Conservation (phyloP, 2,329 filamentous ascomycete genomes). For the Exophiala sideris region DNA sequence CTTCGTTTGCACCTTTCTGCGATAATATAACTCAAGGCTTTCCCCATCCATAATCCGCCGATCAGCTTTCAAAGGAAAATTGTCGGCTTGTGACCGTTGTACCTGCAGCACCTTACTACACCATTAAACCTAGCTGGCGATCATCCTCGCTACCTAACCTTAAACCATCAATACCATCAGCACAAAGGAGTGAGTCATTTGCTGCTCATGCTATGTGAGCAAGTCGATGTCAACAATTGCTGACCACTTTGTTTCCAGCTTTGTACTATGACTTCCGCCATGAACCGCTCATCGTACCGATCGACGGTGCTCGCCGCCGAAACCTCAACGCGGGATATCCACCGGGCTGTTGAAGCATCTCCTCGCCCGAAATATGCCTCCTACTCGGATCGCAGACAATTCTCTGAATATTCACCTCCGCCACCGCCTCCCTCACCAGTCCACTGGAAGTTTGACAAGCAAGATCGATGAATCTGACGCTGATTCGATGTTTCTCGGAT, state of each 20-base stretch:
- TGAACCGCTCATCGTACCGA: constrained; percentile 26
- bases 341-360: constrained; percentile 38
- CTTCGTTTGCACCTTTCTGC: constrained; percentile 1
- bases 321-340: constrained; percentile 38
- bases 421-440: constrained; percentile 27
- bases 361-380: constrained; percentile 34
- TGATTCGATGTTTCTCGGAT: not conserved
- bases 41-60: not conserved
- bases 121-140: not conserved
- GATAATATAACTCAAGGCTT: not conserved
- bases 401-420: constrained; percentile 22
- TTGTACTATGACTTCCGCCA: constrained; percentile 4
- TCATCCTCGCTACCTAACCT: not conserved
- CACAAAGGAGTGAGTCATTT: no score
- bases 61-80: not conserved
- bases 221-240: no score
- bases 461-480: constrained; percentile 5
- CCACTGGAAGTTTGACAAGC: constrained; percentile 23
- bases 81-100: no score
- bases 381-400: constrained; percentile 25
- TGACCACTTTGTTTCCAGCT: no score
- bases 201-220: no score
- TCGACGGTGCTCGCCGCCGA: constrained; percentile 27
- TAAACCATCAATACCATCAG: no score
- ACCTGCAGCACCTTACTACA: not conserved